phyloP scores from a whole-genome alignment of 2,329 filamentous ascomycete species.

The Calonectria pseudoturangicola region DNA sequence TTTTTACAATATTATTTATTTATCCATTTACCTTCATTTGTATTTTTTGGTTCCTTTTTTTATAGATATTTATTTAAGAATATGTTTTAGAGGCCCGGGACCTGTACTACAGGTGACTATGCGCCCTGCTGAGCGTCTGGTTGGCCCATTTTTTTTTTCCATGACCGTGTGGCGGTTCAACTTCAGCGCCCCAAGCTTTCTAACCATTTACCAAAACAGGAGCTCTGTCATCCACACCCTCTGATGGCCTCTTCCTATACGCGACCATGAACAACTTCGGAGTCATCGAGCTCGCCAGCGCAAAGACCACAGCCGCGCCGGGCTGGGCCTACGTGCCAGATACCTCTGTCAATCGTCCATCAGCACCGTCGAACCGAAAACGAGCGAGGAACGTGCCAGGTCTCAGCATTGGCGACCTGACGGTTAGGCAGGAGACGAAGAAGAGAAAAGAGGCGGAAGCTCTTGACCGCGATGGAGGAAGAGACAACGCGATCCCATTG shows the following conservation, averaged over 20 bases:
- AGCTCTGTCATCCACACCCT: constrained; percentile 5
- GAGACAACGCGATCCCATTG: constrained; percentile 82
- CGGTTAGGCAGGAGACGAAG: constrained; percentile 88
- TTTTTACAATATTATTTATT: no score
- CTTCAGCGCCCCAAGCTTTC: constrained; percentile 1
- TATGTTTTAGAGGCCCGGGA: no score
- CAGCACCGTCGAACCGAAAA: constrained; percentile 79
- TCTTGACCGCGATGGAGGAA: constrained; percentile 86
- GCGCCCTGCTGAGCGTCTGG: no score
- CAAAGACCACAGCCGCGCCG: constrained; percentile 81
- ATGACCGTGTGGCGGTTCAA: not conserved
- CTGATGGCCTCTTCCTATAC: constrained; percentile 26
- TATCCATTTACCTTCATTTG: no score
- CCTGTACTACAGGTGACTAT: no score
- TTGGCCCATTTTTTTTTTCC: no score
- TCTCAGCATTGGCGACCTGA: constrained; percentile 78
- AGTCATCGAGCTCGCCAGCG: constrained; percentile 87
- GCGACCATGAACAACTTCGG: constrained; percentile 79
- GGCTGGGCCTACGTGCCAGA: constrained; percentile 96
- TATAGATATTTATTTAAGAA: no score
- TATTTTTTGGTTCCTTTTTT: no score
- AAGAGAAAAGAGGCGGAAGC: constrained; percentile 87
- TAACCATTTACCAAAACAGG: not conserved
- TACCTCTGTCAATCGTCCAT: constrained; percentile 75
- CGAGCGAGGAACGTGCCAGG: constrained; percentile 77